Conservation (phyloP, 129 eudicot species). For the Ambrosia artemisiifolia region DNA sequence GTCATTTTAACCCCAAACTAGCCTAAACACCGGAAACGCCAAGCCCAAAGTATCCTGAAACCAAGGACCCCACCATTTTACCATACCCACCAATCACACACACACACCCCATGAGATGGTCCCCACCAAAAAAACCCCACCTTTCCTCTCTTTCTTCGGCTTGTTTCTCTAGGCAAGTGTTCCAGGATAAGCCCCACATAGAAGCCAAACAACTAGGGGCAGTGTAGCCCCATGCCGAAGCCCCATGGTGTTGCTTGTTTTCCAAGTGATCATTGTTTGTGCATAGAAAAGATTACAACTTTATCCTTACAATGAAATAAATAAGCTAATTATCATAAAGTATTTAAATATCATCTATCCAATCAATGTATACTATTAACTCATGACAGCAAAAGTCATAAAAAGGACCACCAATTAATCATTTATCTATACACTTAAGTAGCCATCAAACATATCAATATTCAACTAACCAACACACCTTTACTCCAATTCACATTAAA, state of each 20-base stretch:
- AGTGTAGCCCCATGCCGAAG: too few relatives aligned
- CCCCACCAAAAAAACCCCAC: too few relatives aligned
- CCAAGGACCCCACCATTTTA: too few relatives aligned
- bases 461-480: neutral
- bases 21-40: too few relatives aligned
- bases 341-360: neutral
- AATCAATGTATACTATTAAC: neutral
- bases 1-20: neutral
- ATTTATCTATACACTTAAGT: neutral
- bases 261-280: neutral
- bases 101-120: too few relatives aligned
- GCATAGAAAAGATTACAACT: neutral
- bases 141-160: too few relatives aligned
- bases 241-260: slow-evolving; percentile 4
- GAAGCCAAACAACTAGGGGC: too few relatives aligned
- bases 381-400: slow-evolving; percentile 10
- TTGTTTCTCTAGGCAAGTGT: too few relatives aligned
- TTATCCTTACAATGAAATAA: neutral
- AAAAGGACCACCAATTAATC: neutral
- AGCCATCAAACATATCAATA: neutral
- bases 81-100: too few relatives aligned
- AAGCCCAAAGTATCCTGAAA: too few relatives aligned
- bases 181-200: too few relatives aligned
- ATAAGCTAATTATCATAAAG: neutral
- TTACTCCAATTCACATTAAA: too few relatives aligned